Evolutionary conservation across 1,139 yeast species (phyloP).

Genomic region (Magnusiomyces paraingens): DNA sequence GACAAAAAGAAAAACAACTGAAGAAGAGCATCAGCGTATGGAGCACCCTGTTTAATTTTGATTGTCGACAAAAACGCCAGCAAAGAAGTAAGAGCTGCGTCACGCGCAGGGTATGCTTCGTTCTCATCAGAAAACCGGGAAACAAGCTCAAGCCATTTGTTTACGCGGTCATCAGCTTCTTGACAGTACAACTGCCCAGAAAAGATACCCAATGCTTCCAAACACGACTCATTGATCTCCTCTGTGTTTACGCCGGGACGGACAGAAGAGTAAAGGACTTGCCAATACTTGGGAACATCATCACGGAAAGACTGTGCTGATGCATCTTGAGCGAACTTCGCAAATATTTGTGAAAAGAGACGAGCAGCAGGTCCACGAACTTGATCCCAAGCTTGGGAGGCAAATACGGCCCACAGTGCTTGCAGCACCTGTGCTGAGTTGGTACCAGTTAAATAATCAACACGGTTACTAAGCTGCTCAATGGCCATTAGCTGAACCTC

Average conservation of each 20-base stretch:
- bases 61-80: slow-evolving; percentile 26
- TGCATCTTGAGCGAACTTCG: slow-evolving; percentile 22
- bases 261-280: slow-evolving; percentile 27
- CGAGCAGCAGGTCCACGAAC: slow-evolving; percentile 41
- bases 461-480: slow-evolving; percentile 23
- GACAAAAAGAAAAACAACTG: slow-evolving; percentile 39
- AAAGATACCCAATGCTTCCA: slow-evolving; percentile 47
- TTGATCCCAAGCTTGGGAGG: slow-evolving; percentile 36
- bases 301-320: slow-evolving; percentile 13
- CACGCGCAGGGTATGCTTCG: slow-evolving; percentile 42
- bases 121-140: slow-evolving; percentile 37
- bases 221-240: slow-evolving; percentile 42
- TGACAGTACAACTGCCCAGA: slow-evolving; percentile 23
- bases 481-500: slow-evolving; percentile 48
- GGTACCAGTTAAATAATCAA: slow-evolving; percentile 8
- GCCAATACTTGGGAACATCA: slow-evolving; percentile 18
- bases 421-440: slow-evolving; percentile 17
- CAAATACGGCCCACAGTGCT: slow-evolving; percentile 32
- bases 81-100: slow-evolving; percentile 44
- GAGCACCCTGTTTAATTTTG: slow-evolving; percentile 9
- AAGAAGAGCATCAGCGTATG: slow-evolving; percentile 22
- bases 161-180: slow-evolving; percentile 10
- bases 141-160: slow-evolving; percentile 34
- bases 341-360: slow-evolving; percentile 36
- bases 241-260: slow-evolving; percentile 34